These are phyloP conservation scores for Bacidia gigantensis DNA, from an alignment of 495 filamentous ascomycete species.

Conservation along the genomic window DNA sequence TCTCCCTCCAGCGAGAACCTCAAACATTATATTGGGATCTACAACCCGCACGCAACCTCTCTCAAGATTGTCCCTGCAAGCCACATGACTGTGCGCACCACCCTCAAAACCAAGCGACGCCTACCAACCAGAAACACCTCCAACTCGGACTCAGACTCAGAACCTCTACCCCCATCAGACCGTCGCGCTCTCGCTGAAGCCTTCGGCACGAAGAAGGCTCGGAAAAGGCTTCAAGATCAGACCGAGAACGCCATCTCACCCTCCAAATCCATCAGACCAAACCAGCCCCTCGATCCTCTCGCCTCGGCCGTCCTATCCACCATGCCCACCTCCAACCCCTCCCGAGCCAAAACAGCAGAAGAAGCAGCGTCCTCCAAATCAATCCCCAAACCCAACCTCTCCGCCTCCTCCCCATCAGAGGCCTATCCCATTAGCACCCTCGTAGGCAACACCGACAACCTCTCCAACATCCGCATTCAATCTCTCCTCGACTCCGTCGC, in stretches of 20 bases:
- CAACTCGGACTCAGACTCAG: not conserved
- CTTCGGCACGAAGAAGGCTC: slow-evolving; percentile 90
- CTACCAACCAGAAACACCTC: not conserved
- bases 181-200: slow-evolving; percentile 65
- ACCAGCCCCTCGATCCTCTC: slow-evolving; percentile 32
- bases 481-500: slow-evolving; percentile 58
- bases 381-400: slow-evolving; percentile 59
- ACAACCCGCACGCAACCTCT: slow-evolving; percentile 56
- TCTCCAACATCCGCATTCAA: slow-evolving; percentile 42
- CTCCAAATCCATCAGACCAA: slow-evolving; percentile 25
- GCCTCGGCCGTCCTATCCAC: slow-evolving; percentile 49
- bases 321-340: slow-evolving; percentile 44
- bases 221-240: slow-evolving; percentile 64
- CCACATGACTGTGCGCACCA: slow-evolving; percentile 56
- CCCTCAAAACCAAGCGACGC: slow-evolving; percentile 34
- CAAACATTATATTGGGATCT: slow-evolving; percentile 79
- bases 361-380: slow-evolving; percentile 59
- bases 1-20: slow-evolving; percentile 47
- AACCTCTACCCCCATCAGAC: slow-evolving; percentile 19
- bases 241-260: slow-evolving; percentile 62
- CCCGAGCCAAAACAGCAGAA: slow-evolving; percentile 48
- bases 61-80: slow-evolving; percentile 64
- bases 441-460: slow-evolving; percentile 38
- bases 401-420: slow-evolving; percentile 57
- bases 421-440: slow-evolving; percentile 65